Base-by-base conservation (phyloP, 78 protist genomes). In the Tieghemostelium lacteum region DNA sequence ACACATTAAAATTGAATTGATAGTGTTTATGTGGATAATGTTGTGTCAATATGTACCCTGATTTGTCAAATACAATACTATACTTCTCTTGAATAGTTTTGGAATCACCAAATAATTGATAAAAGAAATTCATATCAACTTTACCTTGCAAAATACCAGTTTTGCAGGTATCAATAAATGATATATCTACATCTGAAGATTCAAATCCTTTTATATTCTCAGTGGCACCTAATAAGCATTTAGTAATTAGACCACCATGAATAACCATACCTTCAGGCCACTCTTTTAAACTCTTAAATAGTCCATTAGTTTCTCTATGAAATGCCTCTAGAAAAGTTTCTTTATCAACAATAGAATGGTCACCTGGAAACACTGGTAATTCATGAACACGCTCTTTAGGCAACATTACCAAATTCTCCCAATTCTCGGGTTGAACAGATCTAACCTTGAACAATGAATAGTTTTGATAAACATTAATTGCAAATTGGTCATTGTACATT, bases 11-110 rank as follows among this genome's bases (percentile, higher is more conserved):
- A 28, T 54, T 65, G 40, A 77, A 45, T 66, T 77, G 88, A 26
- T 65, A 36, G 49, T 65, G 73, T 50, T 75, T 63, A 26, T 65
- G 3, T 50, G 88, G 88, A 28, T 65, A 65, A 36, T 77, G 74
- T 22, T 36, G 24, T 36, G 83, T 0, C n/a, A 36, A 29, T 17
- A 29, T 36, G 26, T 29, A 33, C 6, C 71, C 49, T 64, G 71
- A 19, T 3, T 55, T 55, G 7, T 19, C 3, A 19, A 7, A 55
- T 55, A 45, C 6, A 14, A 45, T 10, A 45, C n/a, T 14, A 45
- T 45, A 10, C 10, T 6, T 14, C 52, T 45, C 52, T 14, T 14
- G 10, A 10, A 45, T 14, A 14, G 6, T 45, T 45, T 45, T 45
- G 10, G 52, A 10, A 10, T 45, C 52, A 45, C 73, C 73, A 66